Base-by-base conservation (phyloP, 2,329 filamentous ascomycete genomes). In the Onygena corvina region DNA sequence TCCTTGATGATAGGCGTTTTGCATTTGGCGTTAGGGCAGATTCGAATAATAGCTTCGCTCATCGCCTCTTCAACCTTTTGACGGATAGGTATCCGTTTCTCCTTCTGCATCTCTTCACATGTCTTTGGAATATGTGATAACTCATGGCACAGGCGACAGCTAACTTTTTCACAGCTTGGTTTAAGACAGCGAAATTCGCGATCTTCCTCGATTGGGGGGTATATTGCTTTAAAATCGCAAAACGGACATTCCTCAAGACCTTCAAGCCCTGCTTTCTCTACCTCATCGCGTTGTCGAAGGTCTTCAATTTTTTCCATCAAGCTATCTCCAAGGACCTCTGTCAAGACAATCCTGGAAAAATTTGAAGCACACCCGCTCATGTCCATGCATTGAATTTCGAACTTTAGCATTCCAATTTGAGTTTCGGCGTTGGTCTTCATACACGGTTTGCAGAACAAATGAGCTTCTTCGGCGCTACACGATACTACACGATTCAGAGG, bases 21-120 rank as follows among this genome's bases (percentile, higher is more conserved):
- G 65, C 84, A 82, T 54, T 70, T 71, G 53, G 69, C 59, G 47
- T 70, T 72, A 51, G 71, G 62, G 48, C 87, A 94, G 23, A 71
- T 79, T 16, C 87, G 77, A 48, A 93, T 83, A 56, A 93, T 59
- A 1, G 87, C 87, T 12, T 76, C 74, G 2, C 84, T 86, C 83
- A 89, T 90, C 16, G 86, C 86, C 62, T 94, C 86, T 63, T 94
- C 87, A 25, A 93, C 77, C 2, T 71, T 64, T 54, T 83, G 83
- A 12, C 84, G 77, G 14, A 76, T 71, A 3, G 75, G 74, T 5
- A 80, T 61, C 1, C 80, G 78, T 33, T 73, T 74, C 1, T 86
- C 79, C 16, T 65, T 70, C 34, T 74, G 75, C 31, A 72, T 75
- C 59, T 92, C 83, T 29, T 79, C 75, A 57, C 87, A 94, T 0